These are phyloP conservation scores for Seiridium cupressi DNA, from an alignment of 2,329 filamentous ascomycete genomes.

Conservation along the genomic window DNA sequence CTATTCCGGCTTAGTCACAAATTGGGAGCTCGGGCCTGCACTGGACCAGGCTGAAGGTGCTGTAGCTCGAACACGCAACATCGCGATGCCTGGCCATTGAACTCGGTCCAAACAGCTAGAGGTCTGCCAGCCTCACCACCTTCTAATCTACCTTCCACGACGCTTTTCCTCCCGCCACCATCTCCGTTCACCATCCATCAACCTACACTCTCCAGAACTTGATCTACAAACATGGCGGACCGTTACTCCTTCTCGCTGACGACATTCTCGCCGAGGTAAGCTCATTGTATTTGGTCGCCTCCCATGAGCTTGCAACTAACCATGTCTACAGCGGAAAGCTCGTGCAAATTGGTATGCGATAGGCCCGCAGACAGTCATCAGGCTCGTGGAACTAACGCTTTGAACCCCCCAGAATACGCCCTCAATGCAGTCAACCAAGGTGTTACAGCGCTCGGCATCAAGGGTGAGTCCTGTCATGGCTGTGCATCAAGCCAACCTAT, in stretches of 20 bases:
- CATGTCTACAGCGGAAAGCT: slow-evolving; percentile 80
- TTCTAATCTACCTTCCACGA: slow-evolving; percentile 3
- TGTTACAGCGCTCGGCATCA: slow-evolving; percentile 97
- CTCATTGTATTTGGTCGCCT: slow-evolving; percentile 20
- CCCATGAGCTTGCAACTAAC: slow-evolving; percentile 3
- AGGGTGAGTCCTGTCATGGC: slow-evolving; percentile 59
- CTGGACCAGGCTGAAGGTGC: slow-evolving; percentile 9
- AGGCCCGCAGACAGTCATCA: background rate
- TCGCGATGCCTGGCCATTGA: slow-evolving; percentile 24
- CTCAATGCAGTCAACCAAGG: slow-evolving; percentile 99
- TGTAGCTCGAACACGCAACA: slow-evolving; percentile 24
- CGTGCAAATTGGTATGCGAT: slow-evolving; percentile 83
- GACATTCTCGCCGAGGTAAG: slow-evolving; percentile 98
- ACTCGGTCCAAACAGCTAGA: slow-evolving; percentile 4
- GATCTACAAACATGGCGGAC: slow-evolving; percentile 73
- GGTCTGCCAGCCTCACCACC: slow-evolving; percentile 5
- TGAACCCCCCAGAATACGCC: slow-evolving; percentile 75
- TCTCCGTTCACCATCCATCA: slow-evolving; percentile 1
- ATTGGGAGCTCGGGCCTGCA: slow-evolving; percentile 7
- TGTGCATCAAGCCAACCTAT: slow-evolving; percentile 7
- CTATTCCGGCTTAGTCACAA: slow-evolving; percentile 5
- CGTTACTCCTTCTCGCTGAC: slow-evolving; percentile 99
- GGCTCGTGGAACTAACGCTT: background rate
- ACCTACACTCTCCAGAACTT: slow-evolving; percentile 4
- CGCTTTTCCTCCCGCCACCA: background rate